phyloP scores from a whole-genome alignment of 176 grass and related monocot species.

The Aegilops speltoides region DNA sequence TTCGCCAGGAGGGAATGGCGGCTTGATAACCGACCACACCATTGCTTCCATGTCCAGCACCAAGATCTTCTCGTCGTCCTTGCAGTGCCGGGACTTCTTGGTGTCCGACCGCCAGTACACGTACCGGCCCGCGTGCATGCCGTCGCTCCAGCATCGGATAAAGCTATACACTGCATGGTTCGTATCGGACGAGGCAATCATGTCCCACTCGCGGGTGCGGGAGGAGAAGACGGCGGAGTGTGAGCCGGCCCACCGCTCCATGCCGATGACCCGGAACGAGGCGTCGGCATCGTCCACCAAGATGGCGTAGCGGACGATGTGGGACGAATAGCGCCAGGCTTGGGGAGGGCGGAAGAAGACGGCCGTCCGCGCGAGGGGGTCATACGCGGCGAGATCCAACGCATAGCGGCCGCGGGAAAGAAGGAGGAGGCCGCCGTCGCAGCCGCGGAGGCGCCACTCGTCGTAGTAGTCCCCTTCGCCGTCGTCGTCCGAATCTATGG shows the following conservation, averaged over 20 bases:
- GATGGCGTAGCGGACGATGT: background rate
- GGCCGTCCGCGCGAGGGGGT: slow-evolving; percentile 9
- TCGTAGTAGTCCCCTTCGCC: background rate
- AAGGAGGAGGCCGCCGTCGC: slow-evolving; percentile 6
- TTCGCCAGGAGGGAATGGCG: background rate
- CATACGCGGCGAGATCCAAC: slow-evolving; percentile 21
- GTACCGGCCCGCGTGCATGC: slow-evolving; percentile 7
- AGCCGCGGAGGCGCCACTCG: slow-evolving; percentile 6
- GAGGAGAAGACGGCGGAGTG: background rate
- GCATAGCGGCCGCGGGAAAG: background rate
- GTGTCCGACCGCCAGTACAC: slow-evolving; percentile 20
- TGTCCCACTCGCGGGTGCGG: background rate
- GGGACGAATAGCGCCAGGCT: background rate
- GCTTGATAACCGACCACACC: background rate
- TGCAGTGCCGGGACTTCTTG: background rate
- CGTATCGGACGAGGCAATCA: background rate
- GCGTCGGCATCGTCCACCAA: background rate
- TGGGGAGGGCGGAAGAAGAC: background rate
- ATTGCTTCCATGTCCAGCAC: slow-evolving; percentile 21
- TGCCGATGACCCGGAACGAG: slow-evolving; percentile 15
- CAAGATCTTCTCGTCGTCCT: background rate
- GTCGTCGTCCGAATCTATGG: background rate
- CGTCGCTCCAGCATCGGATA: background rate
- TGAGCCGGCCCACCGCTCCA: background rate
- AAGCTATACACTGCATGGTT: background rate